Evolutionary conservation across 257 asterid species (phyloP).

Genomic region (Datura wrightii): DNA sequence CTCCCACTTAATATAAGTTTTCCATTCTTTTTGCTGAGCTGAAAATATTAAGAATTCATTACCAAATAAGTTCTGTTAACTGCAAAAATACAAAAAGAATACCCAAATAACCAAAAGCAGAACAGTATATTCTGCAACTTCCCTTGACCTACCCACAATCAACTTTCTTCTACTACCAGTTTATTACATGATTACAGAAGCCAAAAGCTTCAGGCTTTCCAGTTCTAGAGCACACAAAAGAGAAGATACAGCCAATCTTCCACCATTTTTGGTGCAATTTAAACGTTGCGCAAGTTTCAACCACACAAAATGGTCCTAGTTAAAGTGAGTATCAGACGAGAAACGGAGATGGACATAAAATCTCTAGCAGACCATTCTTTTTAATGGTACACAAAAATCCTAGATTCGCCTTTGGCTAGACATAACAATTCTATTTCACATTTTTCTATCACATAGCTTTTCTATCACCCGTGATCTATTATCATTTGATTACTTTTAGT

Average conservation of each 20-base stretch:
- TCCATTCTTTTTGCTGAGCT: neutral
- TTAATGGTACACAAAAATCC: no score
- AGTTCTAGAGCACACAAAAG: neutral
- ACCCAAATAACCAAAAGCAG: conserved; percentile 37
- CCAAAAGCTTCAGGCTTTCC: conserved; percentile 21
- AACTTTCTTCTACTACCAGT: neutral
- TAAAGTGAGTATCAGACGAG: conserved; percentile 68
- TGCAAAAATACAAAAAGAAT: conserved; percentile 24
- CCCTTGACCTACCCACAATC: neutral
- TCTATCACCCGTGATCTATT: no score
- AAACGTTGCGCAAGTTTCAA: conserved; percentile 21
- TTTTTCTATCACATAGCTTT: no score
- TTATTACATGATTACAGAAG: conserved; percentile 8
- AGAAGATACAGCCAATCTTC: neutral
- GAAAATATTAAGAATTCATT: neutral
- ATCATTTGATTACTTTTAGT: no score
- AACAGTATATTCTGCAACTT: conserved; percentile 49
- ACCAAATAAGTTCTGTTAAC: neutral
- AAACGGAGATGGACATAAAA: conserved; percentile 62
- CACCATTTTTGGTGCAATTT: neutral
- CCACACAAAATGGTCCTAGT: conserved; percentile 66
- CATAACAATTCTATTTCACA: no score
- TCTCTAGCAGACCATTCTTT: conserved; percentile 76
- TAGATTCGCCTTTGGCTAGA: no score
- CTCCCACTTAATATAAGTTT: no score